Percentiles rank a stretch among this genome's conserved stretches.
Evolutionary conservation across 2,329 filamentous ascomycete genomes (phyloP).

Genomic region (Sporothrix variecibatus): DNA sequence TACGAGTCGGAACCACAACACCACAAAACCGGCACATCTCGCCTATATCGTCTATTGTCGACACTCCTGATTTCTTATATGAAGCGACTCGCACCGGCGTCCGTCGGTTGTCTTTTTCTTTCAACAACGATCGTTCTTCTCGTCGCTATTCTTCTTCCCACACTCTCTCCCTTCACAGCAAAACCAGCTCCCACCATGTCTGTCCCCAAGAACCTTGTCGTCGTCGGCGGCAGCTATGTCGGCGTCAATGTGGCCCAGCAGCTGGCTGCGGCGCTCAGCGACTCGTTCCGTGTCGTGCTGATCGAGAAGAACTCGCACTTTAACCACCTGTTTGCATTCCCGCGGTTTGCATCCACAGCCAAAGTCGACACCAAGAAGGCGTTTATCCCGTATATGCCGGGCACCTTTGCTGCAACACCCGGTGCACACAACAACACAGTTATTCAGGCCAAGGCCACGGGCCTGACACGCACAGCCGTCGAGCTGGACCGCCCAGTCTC

Average conservation of each 20-base stretch:
- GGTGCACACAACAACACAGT: constrained; percentile 41
- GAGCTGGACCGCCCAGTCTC: constrained; percentile 36
- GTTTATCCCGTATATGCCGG: constrained; percentile 57
- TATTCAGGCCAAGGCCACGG: constrained; percentile 37
- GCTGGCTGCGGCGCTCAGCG: constrained; percentile 50
- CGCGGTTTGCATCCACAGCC: constrained; percentile 56
- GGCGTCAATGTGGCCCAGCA: constrained; percentile 42
- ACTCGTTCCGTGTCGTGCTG: constrained; percentile 54
- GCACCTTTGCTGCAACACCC: constrained; percentile 21
- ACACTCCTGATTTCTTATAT: neutral
- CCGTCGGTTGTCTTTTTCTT: neutral
- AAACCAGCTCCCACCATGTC: constrained; percentile 10
- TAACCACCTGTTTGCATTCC: constrained; percentile 62
- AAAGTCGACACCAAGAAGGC: constrained; percentile 57
- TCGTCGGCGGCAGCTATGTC: constrained; percentile 30
- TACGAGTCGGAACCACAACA: neutral
- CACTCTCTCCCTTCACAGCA: neutral
- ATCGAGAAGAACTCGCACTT: constrained; percentile 64
- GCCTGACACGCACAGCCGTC: constrained; percentile 42
- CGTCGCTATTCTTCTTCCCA: neutral
- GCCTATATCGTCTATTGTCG: neutral
- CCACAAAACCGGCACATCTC: neutral
- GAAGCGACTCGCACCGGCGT: neutral
- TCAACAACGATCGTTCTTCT: neutral
- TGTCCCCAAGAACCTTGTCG: constrained; percentile 25